Conservation (phyloP, 129 eudicot genomes). For the Pittosporum tobira region DNA sequence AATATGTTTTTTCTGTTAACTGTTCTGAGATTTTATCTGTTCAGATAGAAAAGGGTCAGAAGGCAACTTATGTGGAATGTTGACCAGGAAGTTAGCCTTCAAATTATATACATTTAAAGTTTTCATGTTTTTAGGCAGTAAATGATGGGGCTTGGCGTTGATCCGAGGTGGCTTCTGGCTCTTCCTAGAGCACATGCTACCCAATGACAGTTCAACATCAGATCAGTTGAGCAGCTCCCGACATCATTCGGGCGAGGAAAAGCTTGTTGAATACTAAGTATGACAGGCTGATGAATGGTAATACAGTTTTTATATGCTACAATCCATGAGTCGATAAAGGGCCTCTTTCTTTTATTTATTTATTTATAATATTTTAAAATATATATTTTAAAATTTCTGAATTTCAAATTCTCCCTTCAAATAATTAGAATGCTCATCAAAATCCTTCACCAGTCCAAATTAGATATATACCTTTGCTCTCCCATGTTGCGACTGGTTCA, state of each 20-base stretch:
- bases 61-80: neutral
- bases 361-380: too few species aligned
- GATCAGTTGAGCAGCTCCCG: neutral
- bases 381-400: too few species aligned
- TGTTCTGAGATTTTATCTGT: neutral
- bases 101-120: neutral
- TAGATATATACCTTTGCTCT: too few species aligned
- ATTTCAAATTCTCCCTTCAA: too few species aligned
- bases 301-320: neutral
- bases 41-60: neutral
- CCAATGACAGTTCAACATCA: constrained; percentile 7
- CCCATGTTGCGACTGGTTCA: too few species aligned
- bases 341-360: neutral
- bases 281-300: neutral
- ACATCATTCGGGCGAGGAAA: neutral
- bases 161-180: constrained; percentile 3
- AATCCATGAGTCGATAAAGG: neutral
- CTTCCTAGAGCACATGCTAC: neutral
- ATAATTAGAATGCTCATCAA: too few species aligned
- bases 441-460: too few species aligned
- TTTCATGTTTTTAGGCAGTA: neutral
- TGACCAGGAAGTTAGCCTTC: neutral
- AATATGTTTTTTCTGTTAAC: neutral
- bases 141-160: neutral
- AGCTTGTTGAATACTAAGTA: neutral